These are phyloP conservation scores for Elongisporangium prolatum DNA, from an alignment of 352 stramenopile species.

Conservation along the genomic window DNA sequence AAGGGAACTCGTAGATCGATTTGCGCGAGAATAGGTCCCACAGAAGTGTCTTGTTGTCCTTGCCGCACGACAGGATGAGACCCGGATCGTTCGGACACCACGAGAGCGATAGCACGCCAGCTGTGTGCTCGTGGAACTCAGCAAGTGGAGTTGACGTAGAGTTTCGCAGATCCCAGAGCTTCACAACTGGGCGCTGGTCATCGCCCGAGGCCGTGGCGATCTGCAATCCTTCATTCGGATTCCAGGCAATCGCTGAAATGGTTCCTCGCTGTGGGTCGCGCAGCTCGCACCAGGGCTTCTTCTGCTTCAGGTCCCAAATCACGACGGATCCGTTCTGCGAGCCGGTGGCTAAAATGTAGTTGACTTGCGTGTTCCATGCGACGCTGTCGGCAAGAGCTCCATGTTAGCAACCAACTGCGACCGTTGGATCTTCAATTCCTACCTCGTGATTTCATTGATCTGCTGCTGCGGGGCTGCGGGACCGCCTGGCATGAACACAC, in stretches of 20 bases:
- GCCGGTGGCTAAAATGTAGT: constrained; percentile 96
- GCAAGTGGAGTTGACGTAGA: constrained; percentile 96
- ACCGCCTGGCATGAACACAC: constrained; percentile 86
- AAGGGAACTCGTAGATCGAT: constrained; percentile 93
- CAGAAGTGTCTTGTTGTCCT: constrained; percentile 97
- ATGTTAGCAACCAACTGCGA: neutral
- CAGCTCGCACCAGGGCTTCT: constrained; percentile 98
- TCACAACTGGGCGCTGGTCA: constrained; percentile 94
- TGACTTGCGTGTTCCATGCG: constrained; percentile 97
- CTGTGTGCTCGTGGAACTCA: constrained; percentile 93
- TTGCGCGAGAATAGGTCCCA: constrained; percentile 96
- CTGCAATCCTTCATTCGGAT: constrained; percentile 96
- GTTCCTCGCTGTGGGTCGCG: constrained; percentile 83
- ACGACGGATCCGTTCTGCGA: constrained; percentile 92
- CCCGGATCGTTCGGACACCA: constrained; percentile 97
- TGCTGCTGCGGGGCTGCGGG: constrained; percentile 55
- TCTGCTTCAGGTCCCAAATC: constrained; percentile 98
- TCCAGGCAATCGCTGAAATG: constrained; percentile 95
- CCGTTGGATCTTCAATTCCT: neutral
- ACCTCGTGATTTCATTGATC: constrained; percentile 83
- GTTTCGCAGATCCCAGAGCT: constrained; percentile 98
- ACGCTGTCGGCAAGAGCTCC: constrained; percentile 38
- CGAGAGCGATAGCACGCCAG: constrained; percentile 94
- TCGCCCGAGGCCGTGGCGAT: constrained; percentile 95
- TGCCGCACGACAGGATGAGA: constrained; percentile 91